phyloP scores from a whole-genome alignment of 1,284 basidiomycete species.

The Cutaneotrichosporon spelunceum region DNA sequence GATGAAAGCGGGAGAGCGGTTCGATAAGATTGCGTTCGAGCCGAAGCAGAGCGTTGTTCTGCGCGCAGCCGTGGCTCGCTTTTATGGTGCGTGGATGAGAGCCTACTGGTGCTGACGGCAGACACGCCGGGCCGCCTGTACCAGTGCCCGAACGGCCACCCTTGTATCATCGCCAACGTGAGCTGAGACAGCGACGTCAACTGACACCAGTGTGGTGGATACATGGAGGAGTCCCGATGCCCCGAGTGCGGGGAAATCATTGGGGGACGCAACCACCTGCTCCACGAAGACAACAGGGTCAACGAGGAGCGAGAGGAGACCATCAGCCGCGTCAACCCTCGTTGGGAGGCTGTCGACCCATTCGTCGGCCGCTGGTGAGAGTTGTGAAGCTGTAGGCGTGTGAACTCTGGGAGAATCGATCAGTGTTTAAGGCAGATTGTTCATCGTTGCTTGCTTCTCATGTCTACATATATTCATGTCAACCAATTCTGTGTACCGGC shows the following conservation, averaged over 20 bases:
- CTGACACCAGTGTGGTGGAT: conserved; percentile 50
- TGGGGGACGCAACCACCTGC: conserved; percentile 55
- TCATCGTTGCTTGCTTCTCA: neutral
- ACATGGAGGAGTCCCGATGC: conserved; percentile 56
- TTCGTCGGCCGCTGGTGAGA: neutral
- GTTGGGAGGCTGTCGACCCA: neutral
- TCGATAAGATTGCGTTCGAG: neutral
- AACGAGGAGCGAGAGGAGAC: conserved; percentile 54
- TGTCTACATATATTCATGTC: too few relatives aligned
- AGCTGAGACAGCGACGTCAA: conserved; percentile 28
- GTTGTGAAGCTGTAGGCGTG: neutral
- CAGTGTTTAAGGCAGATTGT: neutral
- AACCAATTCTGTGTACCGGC: too few relatives aligned
- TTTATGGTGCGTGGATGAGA: neutral
- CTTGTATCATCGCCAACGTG: conserved; percentile 56
- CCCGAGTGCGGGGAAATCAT: conserved; percentile 59
- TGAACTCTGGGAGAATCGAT: neutral
- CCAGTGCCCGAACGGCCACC: conserved; percentile 56
- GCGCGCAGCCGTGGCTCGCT: neutral
- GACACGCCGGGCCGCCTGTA: conserved; percentile 17
- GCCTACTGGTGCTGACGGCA: neutral
- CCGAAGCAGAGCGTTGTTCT: neutral
- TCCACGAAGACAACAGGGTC: conserved; percentile 53
- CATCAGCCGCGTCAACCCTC: neutral
- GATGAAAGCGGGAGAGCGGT: neutral